Base-by-base conservation (phyloP, 108 stramenopile genomes). In the Conticribra weissflogii region DNA sequence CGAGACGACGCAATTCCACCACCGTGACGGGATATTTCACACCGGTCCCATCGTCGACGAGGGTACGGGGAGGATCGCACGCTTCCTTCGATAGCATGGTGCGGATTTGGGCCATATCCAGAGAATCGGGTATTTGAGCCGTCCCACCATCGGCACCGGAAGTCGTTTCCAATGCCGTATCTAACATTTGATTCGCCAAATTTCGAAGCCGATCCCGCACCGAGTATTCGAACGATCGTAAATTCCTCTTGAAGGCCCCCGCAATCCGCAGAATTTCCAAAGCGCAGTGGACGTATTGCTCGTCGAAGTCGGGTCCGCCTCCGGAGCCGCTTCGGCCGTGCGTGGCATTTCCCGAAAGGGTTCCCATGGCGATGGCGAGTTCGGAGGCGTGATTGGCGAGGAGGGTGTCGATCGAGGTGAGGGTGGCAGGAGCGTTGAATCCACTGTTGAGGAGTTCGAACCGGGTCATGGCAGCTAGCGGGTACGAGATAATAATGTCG, bases 401-500 rank as follows among this genome's bases (percentile, higher is more conserved):
- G 12, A 88, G 70, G 45, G 76, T 76, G 65, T 90, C 93, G 19
- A 94, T 72, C 23, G 80, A 72, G 5, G 77, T 33, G 44, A 94
- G 70, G 1, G 84, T 68, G 2, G 74, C 57, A 18, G 58, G 48
- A 7, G 76, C 74, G 15, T 76, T 82, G 63, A 84, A 94, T 47
- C 93, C 93, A 34, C 88, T 88, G 54, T 84, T 88, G 65, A 94
- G 72, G 3, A 94, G 63, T 48, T 91, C 93, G 46, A 88, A 90
- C 32, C 93, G 85, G 31, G 57, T 72, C 60, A 94, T 58, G 34
- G 84, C 85, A 17, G 72, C 79, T 80, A 24, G 1, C 18, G 48
- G 41, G 31, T 34, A n/a, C n/a, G n/a, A n/a, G n/a, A n/a, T n/a
- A n/a, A n/a, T n/a, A n/a, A n/a, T n/a, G n/a, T n/a, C n/a, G n/a